Percentiles rank a stretch among this genome's conserved stretches.
These are phyloP conservation scores for Bolboschoenus planiculmis DNA, from an alignment of 176 grass and related monocot genomes.

Conservation along the genomic window DNA sequence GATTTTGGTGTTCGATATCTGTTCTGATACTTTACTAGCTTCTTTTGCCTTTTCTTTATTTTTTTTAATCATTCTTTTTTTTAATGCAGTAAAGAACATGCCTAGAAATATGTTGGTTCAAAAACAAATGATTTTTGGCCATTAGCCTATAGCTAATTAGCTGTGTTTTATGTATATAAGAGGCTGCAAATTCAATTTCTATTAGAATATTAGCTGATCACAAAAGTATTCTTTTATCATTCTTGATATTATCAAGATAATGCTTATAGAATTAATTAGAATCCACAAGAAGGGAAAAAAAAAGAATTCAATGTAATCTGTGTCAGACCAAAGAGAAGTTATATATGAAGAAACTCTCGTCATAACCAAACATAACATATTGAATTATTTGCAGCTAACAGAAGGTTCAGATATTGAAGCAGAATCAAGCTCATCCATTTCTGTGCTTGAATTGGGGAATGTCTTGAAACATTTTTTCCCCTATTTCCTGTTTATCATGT, in stretches of 20 bases:
- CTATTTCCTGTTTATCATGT: background rate
- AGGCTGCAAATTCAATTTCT: background rate
- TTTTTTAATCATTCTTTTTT: too few species aligned
- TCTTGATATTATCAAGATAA: too few species aligned
- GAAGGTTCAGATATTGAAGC: background rate
- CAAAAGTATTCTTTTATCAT: background rate
- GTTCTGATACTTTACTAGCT: background rate
- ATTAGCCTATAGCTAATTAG: background rate
- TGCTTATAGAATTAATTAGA: background rate
- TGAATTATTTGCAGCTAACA: background rate
- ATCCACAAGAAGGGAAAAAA: background rate
- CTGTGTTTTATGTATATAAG: background rate
- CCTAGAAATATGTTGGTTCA: background rate
- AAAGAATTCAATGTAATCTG: background rate
- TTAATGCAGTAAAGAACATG: background rate
- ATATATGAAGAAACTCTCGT: background rate
- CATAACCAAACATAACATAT: background rate
- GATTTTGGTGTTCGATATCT: background rate
- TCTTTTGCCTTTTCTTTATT: background rate
- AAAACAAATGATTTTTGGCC: background rate
- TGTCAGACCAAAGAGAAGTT: background rate
- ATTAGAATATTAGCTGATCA: background rate
- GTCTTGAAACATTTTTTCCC: background rate
- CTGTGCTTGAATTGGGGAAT: background rate
- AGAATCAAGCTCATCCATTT: background rate